Evolutionary conservation across 192 early-diverging fungal genomes (phyloP).

Genomic region (Gryganskiella cystojenkinii): DNA sequence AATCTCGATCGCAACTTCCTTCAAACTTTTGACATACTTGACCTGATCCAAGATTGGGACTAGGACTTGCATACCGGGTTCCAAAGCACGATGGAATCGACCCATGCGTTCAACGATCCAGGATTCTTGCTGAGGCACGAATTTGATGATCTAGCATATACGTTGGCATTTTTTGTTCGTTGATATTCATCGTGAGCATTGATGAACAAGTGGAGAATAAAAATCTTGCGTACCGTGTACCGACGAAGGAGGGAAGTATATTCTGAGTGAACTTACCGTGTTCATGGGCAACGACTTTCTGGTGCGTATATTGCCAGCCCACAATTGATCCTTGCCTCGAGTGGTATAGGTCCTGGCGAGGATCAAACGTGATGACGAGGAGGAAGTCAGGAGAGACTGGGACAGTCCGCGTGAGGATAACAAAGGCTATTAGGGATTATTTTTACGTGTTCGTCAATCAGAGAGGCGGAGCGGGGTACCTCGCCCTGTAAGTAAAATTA

Average conservation of each 20-base stretch:
- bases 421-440: too few relatives aligned
- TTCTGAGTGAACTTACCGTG: conserved; percentile 35
- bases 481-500: too few relatives aligned
- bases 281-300: conserved; percentile 54
- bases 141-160: conserved; percentile 79
- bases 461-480: too few relatives aligned
- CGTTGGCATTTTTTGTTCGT: too few relatives aligned
- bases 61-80: conserved; percentile 91
- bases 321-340: background rate
- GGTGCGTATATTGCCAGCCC: background rate
- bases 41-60: conserved; percentile 90
- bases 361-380: conserved; percentile 7
- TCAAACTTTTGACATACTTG: conserved; percentile 92
- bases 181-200: too few relatives aligned
- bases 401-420: too few relatives aligned
- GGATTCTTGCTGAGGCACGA: conserved; percentile 97
- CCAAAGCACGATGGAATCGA: conserved; percentile 78
- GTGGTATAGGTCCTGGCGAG: background rate
- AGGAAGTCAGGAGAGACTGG: too few relatives aligned
- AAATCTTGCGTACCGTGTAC: background rate
- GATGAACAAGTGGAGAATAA: background rate
- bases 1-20: conserved; percentile 95
- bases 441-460: too few relatives aligned
- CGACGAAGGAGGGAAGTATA: too few relatives aligned
- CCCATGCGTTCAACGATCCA: conserved; percentile 99